A percentile compares a stretch with the other conserved stretches of the same genome.
Conservation (phyloP, 108 stramenopile genomes). For the Cylindrotheca closterium region DNA sequence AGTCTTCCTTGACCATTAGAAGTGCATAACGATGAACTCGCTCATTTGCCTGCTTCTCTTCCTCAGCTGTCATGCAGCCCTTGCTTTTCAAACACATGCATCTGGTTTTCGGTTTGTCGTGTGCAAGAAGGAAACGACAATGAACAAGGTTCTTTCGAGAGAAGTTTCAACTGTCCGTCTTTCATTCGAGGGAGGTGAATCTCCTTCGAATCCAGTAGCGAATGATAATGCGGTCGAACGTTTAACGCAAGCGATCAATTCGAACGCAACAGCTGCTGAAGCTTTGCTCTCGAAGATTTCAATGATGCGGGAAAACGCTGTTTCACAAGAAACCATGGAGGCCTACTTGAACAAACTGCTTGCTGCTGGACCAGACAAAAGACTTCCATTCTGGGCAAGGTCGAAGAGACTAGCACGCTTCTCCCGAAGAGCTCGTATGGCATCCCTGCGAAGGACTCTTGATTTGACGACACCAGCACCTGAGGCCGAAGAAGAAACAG, state of each 20-base stretch:
- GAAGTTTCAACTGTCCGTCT: not conserved
- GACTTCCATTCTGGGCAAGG: constrained; percentile 41
- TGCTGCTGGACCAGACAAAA: constrained; percentile 21
- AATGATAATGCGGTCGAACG: constrained; percentile 1
- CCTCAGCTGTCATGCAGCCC: not conserved
- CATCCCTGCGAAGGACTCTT: constrained; percentile 42
- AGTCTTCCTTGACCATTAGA: too few relatives aligned
- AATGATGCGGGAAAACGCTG: constrained; percentile 9
- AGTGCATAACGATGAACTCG: too few relatives aligned
- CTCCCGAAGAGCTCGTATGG: constrained; percentile 49
- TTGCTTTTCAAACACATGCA: not conserved
- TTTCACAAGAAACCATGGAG: not conserved
- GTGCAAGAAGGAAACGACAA: not conserved
- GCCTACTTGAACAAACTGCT: constrained; percentile 27
- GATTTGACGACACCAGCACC: constrained; percentile 47
- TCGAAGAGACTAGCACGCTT: constrained; percentile 32
- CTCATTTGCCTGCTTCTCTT: not conserved
- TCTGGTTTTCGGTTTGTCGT: not conserved
- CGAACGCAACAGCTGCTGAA: constrained; percentile 8
- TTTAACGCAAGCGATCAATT: constrained; percentile 15
- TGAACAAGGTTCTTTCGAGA: not conserved
- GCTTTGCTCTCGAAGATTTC: constrained; percentile 10
- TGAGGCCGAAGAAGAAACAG: constrained; percentile 7
- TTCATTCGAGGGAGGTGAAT: not conserved
- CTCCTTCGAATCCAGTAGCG: not conserved